phyloP scores from a whole-genome alignment of 495 filamentous ascomycete species.

The Penicillium roqueforti region DNA sequence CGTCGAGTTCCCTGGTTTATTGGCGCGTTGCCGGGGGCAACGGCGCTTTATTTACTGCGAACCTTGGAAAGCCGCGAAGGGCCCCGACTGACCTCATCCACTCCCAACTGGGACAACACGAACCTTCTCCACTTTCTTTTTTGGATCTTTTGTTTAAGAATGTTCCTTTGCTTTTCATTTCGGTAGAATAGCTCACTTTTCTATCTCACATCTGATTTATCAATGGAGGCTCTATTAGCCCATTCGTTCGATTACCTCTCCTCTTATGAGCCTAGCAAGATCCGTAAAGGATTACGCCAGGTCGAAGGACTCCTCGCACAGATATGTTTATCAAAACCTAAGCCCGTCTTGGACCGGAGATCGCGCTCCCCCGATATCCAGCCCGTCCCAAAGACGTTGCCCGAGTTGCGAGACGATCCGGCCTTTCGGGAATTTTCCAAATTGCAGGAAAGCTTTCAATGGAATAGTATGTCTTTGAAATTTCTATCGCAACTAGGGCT shows the following conservation, averaged over 20 bases:
- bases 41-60: slow-evolving; percentile 9
- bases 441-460: slow-evolving; percentile 93
- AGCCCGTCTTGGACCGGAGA: slow-evolving; percentile 39
- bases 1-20: slow-evolving; percentile 7
- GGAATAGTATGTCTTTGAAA: slow-evolving; percentile 64
- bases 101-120: slow-evolving; percentile 8
- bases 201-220: slow-evolving; percentile 11
- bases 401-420: slow-evolving; percentile 71
- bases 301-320: slow-evolving; percentile 94
- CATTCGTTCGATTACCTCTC: slow-evolving; percentile 96
- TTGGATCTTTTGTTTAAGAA: slow-evolving; percentile 6
- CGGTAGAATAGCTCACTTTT: slow-evolving; percentile 5
- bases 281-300: slow-evolving; percentile 90
- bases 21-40: slow-evolving; percentile 29
- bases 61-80: background rate
- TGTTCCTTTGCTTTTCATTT: slow-evolving; percentile 9
- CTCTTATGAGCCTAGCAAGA: slow-evolving; percentile 81
- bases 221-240: slow-evolving; percentile 88
- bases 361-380: slow-evolving; percentile 35
- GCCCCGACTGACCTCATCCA: slow-evolving; percentile 25
- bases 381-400: slow-evolving; percentile 59
- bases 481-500: slow-evolving; percentile 1
- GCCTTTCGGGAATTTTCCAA: slow-evolving; percentile 97
- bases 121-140: slow-evolving; percentile 14
- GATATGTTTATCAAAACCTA: slow-evolving; percentile 74